Evolutionary conservation across 2,329 filamentous ascomycete species (phyloP), one percentile per base, ranked within the genome.

Genomic region (Cylindrodendrum hubeiense): DNA sequence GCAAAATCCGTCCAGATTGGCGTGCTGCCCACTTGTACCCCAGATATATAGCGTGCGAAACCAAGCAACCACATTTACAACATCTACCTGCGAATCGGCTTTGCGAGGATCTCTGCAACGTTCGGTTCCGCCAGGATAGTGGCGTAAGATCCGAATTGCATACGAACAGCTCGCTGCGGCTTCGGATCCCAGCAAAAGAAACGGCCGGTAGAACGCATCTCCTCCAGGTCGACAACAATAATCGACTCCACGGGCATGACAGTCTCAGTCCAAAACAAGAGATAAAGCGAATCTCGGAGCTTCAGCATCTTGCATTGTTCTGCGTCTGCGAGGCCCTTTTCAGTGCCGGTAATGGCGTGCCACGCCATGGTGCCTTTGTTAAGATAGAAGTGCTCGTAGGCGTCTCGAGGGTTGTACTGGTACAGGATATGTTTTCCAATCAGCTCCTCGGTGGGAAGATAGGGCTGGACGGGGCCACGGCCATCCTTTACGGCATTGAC

Each of bases 141-240:
- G 8, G 55, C 63, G 19, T 67, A 58, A 3, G 63, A 67, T 1
- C 67, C 66, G 34, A 69, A 69, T 2, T 46, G 46, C 13, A 69
- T 49, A 4, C 65, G 67, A 46, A 69, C 67, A 50, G 59, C n/a
- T 6, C 52, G 26, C 19, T 69, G 21, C 0, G 59, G 67, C 49
- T 69, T 65, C 0, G 67, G 67, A 30, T 69, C 67, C 67, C 67
- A 69, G 3, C 67, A 69, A 9, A 64, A 69, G 8, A 69, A 69
- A 0, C 66, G 49, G 2, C 63, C 63, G 0, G 66, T 65, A 1
- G 67, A 69, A 4, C 66, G 60, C 63, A 69, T 69, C 7, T 60
- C 21, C 28, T 67, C 63, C 47, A 69, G 22, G 28, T 69, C 67
- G 2, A 69, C 24, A 5, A 67, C 59, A 3, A 69, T 55, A 8